These are phyloP conservation scores for Chenopodium berlandieri DNA, from an alignment of 148 eudicot genomes.

Conservation along the genomic window DNA sequence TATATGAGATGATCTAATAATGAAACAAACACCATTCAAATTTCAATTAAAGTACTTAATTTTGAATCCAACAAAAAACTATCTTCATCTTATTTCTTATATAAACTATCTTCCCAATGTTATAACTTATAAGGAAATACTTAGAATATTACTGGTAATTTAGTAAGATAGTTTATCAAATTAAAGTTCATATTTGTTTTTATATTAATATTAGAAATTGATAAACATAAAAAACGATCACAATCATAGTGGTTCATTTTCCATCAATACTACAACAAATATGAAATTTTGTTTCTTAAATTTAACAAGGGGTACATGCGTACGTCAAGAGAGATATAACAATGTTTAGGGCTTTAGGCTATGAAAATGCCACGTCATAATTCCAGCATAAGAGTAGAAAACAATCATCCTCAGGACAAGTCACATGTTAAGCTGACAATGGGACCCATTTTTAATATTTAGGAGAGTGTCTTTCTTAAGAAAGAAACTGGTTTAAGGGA, in stretches of 20 bases:
- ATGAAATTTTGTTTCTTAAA: too few relatives aligned
- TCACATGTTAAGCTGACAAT: slow-evolving; percentile 17
- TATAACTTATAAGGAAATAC: too few relatives aligned
- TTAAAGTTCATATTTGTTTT: slow-evolving; percentile 1
- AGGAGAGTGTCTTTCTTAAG: not conserved
- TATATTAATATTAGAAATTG: not conserved
- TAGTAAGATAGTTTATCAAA: too few relatives aligned
- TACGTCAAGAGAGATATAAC: not conserved
- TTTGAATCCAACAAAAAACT: too few relatives aligned
- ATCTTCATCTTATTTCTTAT: too few relatives aligned
- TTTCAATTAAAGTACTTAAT: too few relatives aligned
- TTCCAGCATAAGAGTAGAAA: not conserved
- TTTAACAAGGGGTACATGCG: not conserved
- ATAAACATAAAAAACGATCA: not conserved
- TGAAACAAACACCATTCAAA: too few relatives aligned
- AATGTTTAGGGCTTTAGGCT: slow-evolving; percentile 4
- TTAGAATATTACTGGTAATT: too few relatives aligned
- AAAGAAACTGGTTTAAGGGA: too few relatives aligned
- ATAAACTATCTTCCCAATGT: too few relatives aligned
- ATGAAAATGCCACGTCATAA: slow-evolving; percentile 19
- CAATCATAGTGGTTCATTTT: not conserved
- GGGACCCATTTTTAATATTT: not conserved
- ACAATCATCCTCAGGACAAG: slow-evolving; percentile 21
- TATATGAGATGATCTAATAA: too few relatives aligned
- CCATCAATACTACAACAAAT: not conserved